Base-by-base conservation (phyloP, 2,329 filamentous ascomycete genomes). In the Ophiostoma novo-ulmi region DNA sequence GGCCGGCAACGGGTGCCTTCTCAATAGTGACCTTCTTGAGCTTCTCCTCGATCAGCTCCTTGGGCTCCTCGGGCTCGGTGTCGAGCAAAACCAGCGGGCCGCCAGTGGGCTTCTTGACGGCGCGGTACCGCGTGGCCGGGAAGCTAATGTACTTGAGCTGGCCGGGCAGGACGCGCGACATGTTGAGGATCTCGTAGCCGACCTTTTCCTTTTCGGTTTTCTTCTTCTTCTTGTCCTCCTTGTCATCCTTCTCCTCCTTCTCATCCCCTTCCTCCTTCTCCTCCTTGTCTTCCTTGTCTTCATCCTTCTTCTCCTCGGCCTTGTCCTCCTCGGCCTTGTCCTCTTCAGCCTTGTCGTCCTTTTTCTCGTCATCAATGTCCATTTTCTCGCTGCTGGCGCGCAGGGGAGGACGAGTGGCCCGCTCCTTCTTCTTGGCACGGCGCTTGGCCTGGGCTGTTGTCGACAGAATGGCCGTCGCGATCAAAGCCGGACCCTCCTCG, bases 61-160 rank as follows among this genome's bases (percentile, higher is more conserved):
- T 96, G 67, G 89, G 81, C 79, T 97, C 91, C 1, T 88, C 87
- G 0, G 93, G 91, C 74, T 90, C 86, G 17, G 89, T 93, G 79
- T 99, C 95, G 70, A 92, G 85, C 31, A 99, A 88, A n/a, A 99
- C 86, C 44, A 98, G 89, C 52, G 97, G 93, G 75, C 95, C 95
- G 75, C 95, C 94, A 61, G 94, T 98, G 73, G 94, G 92, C 91
- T 97, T 86, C 80, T 88, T 88, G 72, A 98, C 94, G 48, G 95
- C 94, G 84, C 91, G 92, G 81, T 97, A 99, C 75, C 96, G 89
- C 65, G 92, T 91, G 74, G 92, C 87, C 67, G 92, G 88, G 85
- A 99, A 97, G 80, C 89, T 97, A 77, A 99, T 92, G 80, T 94
- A 97, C 83, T 97, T 97, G 77, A 98, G 87, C 82, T 99, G 95